Evolutionary conservation across 2,329 filamentous ascomycete species (phyloP), one percentile per base, ranked within the genome.

Genomic region (Neonectria ditissima): DNA sequence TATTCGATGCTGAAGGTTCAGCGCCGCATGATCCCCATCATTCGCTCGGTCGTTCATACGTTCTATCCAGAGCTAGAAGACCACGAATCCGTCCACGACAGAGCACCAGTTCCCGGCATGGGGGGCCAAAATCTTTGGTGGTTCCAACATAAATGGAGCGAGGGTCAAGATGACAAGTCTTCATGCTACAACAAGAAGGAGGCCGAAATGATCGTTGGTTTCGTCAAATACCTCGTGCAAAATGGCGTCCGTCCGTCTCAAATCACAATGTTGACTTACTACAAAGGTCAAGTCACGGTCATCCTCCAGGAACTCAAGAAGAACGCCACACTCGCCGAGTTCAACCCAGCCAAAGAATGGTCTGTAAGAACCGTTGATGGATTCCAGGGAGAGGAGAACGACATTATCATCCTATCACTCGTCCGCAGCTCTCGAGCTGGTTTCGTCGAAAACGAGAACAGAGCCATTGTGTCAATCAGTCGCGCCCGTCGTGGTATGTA

Each of bases 321-420:
- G 18, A 74, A 79, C 41, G 44, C 70, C 37, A 47, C 73, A 55
- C 55, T 79, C 41, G 39, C 32, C 10, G 50, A 59, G 43, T 65
- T 73, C 20, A 73, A 75, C 7, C 76, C 74, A 2, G 41, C 54
- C 56, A 65, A 47, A 73, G 86, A 69, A 39, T 78, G 71, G 73
- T 90, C 90, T 2, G 90, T 97, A 1, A 87, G 88, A 34, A 97
- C 94, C 0, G 92, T 97, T 0, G 94, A 97, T 73, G 92, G 91
- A 0, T 97, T 95, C 73, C 94, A 97, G 76, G 94, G 94, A 13
- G 93, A 97, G 71, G 93, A 97, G 75, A 97, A 97, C 65, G 91
- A 94, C 24, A 83, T 97, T 9, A 84, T 97, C 10, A 75, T 97
- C 2, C 80, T 97, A 0, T 97, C 94, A 0, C 81, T 97, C 0